Evolutionary conservation across 495 filamentous ascomycete genomes (phyloP).

Genomic region (Neurospora tetraspora): DNA sequence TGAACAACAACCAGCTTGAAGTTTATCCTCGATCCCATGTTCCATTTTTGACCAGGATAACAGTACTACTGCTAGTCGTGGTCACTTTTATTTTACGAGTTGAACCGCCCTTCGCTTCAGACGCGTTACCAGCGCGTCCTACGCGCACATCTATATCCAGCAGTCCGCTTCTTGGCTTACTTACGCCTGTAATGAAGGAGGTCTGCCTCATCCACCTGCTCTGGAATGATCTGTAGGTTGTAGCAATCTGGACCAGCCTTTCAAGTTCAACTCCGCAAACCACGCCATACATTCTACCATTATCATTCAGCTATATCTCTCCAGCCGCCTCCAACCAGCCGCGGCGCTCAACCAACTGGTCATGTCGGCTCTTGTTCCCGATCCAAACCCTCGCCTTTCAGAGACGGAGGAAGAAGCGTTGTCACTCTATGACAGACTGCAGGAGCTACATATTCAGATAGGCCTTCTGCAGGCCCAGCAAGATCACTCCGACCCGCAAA

Average conservation of each 20-base stretch:
- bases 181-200: background rate
- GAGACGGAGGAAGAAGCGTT: constrained; percentile 51
- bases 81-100: background rate
- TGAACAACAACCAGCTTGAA: background rate
- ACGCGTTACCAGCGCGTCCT: background rate
- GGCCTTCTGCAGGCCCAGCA: constrained; percentile 49
- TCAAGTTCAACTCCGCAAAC: background rate
- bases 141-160: background rate
- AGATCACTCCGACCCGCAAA: constrained; percentile 4
- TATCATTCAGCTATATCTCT: background rate
- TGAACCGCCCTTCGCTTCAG: background rate
- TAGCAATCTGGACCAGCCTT: background rate
- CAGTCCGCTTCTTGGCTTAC: background rate
- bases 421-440: constrained; percentile 56
- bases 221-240: background rate
- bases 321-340: background rate
- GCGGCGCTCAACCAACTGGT: background rate
- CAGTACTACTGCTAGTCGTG: background rate
- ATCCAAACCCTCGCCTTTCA: constrained; percentile 3
- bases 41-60: background rate
- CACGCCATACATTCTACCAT: background rate
- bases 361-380: background rate
- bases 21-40: background rate
- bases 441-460: constrained; percentile 60
- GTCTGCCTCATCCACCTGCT: background rate